Percentiles rank a stretch among this genome's conserved stretches.
Evolutionary conservation across 768 basidiomycete genomes (phyloP).

Genomic region (Kockovaella imperatae): DNA sequence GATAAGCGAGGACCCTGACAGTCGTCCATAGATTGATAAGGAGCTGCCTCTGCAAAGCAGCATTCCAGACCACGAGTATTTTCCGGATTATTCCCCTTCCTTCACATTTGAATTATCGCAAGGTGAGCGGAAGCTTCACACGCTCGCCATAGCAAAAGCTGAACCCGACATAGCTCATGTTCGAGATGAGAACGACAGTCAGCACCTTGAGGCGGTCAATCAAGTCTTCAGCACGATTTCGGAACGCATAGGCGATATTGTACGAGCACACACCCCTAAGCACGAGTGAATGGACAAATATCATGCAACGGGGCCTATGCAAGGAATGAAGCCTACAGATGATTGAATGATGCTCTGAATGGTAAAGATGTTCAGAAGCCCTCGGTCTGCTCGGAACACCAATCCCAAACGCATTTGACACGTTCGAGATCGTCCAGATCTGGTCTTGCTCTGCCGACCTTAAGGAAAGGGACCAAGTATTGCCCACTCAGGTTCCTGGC

Average conservation of each 20-base stretch:
- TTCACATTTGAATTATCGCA: conserved; percentile 67
- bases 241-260: conserved; percentile 15
- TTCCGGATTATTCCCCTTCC: conserved; percentile 67
- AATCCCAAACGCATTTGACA: conserved; percentile 26
- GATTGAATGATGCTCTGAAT: not conserved
- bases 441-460: conserved; percentile 21
- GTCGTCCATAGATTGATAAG: conserved; percentile 57
- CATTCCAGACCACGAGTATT: conserved; percentile 69
- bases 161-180: conserved; percentile 53
- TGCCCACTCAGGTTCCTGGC: conserved; percentile 23
- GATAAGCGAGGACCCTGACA: not conserved
- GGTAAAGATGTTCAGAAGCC: too few relatives aligned
- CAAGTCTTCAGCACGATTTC: conserved; percentile 14
- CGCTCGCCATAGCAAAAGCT: not conserved
- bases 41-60: conserved; percentile 55
- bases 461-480: conserved; percentile 32
- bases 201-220: conserved; percentile 45
- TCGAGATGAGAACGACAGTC: conserved; percentile 63
- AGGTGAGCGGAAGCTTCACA: conserved; percentile 13
- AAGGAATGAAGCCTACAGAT: too few relatives aligned
- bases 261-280: conserved; percentile 11
- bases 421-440: conserved; percentile 19
- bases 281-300: too few relatives aligned
- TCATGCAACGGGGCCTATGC: too few relatives aligned
- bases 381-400: conserved; percentile 27